A percentile compares a stretch with the other conserved stretches of the same genome.
These are phyloP conservation scores for Tolypocladium guangdongense DNA, from an alignment of 2,329 filamentous ascomycete species.

Conservation along the genomic window DNA sequence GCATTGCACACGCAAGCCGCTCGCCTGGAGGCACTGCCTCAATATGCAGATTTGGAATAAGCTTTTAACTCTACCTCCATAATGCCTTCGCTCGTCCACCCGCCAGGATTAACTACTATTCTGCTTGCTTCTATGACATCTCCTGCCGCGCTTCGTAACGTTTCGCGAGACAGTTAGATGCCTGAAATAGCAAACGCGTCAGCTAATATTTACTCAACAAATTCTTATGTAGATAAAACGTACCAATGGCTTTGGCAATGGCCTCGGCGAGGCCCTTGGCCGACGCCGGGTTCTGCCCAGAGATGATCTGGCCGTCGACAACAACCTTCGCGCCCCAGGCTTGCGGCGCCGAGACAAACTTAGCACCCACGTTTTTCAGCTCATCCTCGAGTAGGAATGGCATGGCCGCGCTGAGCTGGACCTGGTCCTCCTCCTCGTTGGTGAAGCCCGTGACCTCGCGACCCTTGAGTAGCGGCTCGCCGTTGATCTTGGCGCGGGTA, in stretches of 20 bases:
- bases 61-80: background rate
- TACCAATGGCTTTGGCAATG: constrained; percentile 33
- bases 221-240: background rate
- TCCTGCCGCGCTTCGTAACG: background rate
- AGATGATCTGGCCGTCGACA: constrained; percentile 41
- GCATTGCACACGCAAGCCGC: no score
- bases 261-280: constrained; percentile 40
- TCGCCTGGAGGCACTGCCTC: no score
- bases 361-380: constrained; percentile 39
- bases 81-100: background rate
- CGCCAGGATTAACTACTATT: background rate
- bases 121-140: background rate
- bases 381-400: constrained; percentile 49
- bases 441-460: constrained; percentile 51
- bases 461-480: constrained; percentile 42
- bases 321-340: constrained; percentile 38
- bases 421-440: constrained; percentile 43
- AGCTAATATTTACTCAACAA: background rate
- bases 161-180: background rate
- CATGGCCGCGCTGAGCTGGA: constrained; percentile 38
- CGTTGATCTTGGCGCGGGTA: constrained; percentile 43
- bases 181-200: background rate
- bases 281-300: constrained; percentile 47
- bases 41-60: background rate
- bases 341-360: constrained; percentile 43